phyloP scores from a whole-genome alignment of 106 monocot species.

The Dendrobium catenatum region DNA sequence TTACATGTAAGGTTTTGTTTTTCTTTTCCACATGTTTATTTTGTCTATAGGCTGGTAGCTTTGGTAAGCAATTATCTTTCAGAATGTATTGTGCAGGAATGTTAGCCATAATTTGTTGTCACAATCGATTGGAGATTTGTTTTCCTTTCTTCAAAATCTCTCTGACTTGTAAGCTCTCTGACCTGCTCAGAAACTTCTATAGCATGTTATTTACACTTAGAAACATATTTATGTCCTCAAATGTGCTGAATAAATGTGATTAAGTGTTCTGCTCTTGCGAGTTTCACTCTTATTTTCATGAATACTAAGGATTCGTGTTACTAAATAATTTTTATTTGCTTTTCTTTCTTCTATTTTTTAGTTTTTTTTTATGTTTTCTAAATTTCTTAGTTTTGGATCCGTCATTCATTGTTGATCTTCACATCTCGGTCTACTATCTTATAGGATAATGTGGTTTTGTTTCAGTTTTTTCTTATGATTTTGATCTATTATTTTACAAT shows the following conservation, averaged over 20 bases:
- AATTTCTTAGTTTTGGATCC: background rate
- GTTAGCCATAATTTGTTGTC: slow-evolving; percentile 69
- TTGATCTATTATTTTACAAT: background rate
- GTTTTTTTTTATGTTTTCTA: background rate
- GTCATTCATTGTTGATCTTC: background rate
- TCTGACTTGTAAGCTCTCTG: slow-evolving; percentile 62
- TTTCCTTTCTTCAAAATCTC: slow-evolving; percentile 46
- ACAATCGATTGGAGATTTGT: slow-evolving; percentile 60
- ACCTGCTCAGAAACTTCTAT: background rate
- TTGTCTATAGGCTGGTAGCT: background rate
- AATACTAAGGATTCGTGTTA: background rate
- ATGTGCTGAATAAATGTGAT: background rate
- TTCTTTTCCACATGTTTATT: background rate
- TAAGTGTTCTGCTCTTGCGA: background rate
- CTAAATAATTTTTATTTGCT: background rate
- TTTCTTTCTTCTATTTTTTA: background rate
- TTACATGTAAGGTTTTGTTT: slow-evolving; percentile 55
- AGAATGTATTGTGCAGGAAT: slow-evolving; percentile 41
- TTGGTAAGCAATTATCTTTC: slow-evolving; percentile 5
- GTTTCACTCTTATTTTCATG: background rate
- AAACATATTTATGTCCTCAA: background rate
- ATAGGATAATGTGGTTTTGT: no score
- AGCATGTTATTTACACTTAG: background rate
- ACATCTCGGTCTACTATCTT: background rate
- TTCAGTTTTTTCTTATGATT: no score